phyloP scores from a whole-genome alignment of 371 early-diverging fungal genomes.

The Rhizopus arrhizus region DNA sequence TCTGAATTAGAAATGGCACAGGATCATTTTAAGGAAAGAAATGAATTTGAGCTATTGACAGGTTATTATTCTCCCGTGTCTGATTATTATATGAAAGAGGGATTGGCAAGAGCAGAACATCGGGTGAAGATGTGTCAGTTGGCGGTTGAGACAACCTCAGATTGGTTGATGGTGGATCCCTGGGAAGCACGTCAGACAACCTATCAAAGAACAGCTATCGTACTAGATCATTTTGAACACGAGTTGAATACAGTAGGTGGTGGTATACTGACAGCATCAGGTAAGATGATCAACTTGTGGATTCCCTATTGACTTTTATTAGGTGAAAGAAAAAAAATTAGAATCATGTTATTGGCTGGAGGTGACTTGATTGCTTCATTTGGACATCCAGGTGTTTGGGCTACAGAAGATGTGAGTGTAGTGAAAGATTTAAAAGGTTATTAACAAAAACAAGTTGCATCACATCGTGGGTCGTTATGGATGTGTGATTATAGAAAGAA shows the following conservation, averaged over 20 bases:
- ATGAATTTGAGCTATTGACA: conserved; percentile 83
- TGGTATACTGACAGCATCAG: conserved; percentile 41
- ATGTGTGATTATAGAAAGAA: conserved; percentile 94
- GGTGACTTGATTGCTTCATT: conserved; percentile 96
- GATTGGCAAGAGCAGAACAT: conserved; percentile 84
- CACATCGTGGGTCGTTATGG: conserved; percentile 92
- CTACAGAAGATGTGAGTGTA: conserved; percentile 33
- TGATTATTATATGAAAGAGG: conserved; percentile 90
- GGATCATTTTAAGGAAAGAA: conserved; percentile 76
- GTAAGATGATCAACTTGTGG: background rate
- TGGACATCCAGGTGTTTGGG: conserved; percentile 90
- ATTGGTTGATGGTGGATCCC: conserved; percentile 94
- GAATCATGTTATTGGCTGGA: conserved; percentile 92
- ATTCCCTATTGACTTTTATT: background rate
- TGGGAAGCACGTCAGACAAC: conserved; percentile 88
- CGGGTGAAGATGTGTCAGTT: conserved; percentile 92
- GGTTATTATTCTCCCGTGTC: conserved; percentile 97
- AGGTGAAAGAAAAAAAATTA: conserved; percentile 60
- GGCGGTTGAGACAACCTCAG: conserved; percentile 77
- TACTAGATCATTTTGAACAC: conserved; percentile 92
- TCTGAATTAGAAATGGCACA: conserved; percentile 88
- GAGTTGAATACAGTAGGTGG: conserved; percentile 75
- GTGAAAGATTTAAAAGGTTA: background rate
- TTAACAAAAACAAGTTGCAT: conserved; percentile 59
- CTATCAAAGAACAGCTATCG: conserved; percentile 89